Evolutionary conservation across 768 basidiomycete genomes (phyloP).

Genomic region (Leucocoprinus birnbaumii): DNA sequence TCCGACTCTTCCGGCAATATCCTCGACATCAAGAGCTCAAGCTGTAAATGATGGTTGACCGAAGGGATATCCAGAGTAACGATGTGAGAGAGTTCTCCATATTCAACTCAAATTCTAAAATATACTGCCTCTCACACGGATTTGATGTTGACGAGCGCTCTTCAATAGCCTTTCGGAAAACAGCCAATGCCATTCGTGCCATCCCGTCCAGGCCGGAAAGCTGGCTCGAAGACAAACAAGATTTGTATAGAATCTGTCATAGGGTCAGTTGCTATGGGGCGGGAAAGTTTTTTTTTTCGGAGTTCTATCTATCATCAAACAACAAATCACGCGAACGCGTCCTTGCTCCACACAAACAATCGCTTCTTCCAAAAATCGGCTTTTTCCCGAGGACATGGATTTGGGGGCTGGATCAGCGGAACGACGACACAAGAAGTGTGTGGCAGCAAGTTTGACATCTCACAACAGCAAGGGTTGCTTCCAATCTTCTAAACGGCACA

Average conservation of each 20-base stretch:
- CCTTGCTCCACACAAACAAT: not conserved
- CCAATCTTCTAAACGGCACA: not conserved
- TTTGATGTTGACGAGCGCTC: not conserved
- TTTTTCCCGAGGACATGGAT: constrained; percentile 4
- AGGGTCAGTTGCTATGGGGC: constrained; percentile 10
- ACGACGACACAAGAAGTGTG: not conserved
- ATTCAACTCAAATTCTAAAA: not conserved
- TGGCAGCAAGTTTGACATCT: not conserved
- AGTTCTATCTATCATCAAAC: not conserved
- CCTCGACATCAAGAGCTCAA: not conserved
- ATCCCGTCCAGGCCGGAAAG: constrained; percentile 3
- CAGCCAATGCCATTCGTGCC: not conserved
- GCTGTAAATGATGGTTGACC: constrained; percentile 4
- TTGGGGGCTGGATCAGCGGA: constrained; percentile 7
- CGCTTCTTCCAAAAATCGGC: not conserved
- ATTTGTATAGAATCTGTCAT: not conserved
- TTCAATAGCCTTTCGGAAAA: not conserved
- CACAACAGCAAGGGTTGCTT: constrained; percentile 10
- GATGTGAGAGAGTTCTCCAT: not conserved
- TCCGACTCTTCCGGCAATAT: constrained; percentile 1
- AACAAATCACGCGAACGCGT: not conserved
- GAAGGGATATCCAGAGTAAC: not conserved
- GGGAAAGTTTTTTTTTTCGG: constrained; percentile 10
- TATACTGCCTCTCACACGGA: not conserved
- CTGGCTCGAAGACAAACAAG: constrained; percentile 1